These are phyloP conservation scores for Paecilomyces niveus DNA, from an alignment of 2,329 filamentous ascomycete species.

Conservation along the genomic window DNA sequence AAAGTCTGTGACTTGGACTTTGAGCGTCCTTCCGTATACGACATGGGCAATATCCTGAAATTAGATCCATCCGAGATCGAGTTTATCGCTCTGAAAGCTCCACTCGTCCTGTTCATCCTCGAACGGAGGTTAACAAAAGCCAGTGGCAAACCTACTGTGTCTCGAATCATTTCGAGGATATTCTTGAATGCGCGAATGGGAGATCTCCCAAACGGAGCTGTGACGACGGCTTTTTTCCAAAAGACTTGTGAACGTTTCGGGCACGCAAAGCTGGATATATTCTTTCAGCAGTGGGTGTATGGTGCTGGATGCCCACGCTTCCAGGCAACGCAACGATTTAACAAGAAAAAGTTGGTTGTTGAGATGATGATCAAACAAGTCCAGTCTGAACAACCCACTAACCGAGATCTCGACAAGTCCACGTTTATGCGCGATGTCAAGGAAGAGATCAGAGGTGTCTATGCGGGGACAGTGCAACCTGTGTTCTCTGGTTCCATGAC, in stretches of 20 bases:
- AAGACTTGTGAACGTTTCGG: constrained; percentile 81
- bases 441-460: constrained; percentile 65
- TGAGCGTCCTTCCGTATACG: constrained; percentile 71
- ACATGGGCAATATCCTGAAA: constrained; percentile 69
- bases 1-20: constrained; percentile 73
- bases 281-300: constrained; percentile 90
- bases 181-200: constrained; percentile 81
- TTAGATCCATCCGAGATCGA: constrained; percentile 80
- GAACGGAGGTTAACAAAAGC: constrained; percentile 87
- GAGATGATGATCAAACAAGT: constrained; percentile 83
- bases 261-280: constrained; percentile 77
- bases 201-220: constrained; percentile 60
- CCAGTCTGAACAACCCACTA: constrained; percentile 51
- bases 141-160: constrained; percentile 74
- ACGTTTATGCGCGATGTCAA: constrained; percentile 81
- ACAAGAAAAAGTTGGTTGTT: constrained; percentile 93
- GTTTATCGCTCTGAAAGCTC: constrained; percentile 85
- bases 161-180: constrained; percentile 76
- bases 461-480: constrained; percentile 62
- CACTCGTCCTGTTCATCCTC: constrained; percentile 85
- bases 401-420: constrained; percentile 57
- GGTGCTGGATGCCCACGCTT: constrained; percentile 86
- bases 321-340: constrained; percentile 80
- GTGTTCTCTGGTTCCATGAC: constrained; percentile 96
- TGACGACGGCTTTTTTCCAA: constrained; percentile 71